phyloP scores from a whole-genome alignment of 2,329 filamentous ascomycete species.

The Lasiodiplodia sp. region DNA sequence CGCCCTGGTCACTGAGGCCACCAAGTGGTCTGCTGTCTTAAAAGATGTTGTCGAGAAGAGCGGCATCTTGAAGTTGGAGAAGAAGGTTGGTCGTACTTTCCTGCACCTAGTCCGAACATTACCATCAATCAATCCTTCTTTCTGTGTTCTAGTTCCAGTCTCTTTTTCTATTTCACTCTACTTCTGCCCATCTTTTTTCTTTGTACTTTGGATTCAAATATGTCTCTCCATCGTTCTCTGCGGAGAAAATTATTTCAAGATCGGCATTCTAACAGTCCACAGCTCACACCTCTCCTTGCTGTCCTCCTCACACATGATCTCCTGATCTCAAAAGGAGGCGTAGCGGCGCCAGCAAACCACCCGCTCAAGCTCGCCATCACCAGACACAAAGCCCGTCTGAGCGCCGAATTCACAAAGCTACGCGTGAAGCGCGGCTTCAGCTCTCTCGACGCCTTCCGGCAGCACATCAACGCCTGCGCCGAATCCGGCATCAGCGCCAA shows the following conservation, averaged over 20 bases:
- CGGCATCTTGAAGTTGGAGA: constrained; percentile 78
- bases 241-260: too few species aligned
- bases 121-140: neutral
- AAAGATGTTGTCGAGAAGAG: constrained; percentile 89
- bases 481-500: constrained; percentile 34
- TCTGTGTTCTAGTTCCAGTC: neutral
- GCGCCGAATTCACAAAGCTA: constrained; percentile 81
- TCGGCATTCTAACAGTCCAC: neutral
- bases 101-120: constrained; percentile 14
- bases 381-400: constrained; percentile 80
- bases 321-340: constrained; percentile 79
- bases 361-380: constrained; percentile 78
- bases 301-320: constrained; percentile 87
- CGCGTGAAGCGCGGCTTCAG: constrained; percentile 75
- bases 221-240: neutral
- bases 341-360: constrained; percentile 81
- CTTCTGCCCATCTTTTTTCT: neutral
- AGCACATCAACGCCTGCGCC: constrained; percentile 59
- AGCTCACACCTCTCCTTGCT: constrained; percentile 83
- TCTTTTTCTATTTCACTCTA: neutral
- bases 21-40: constrained; percentile 87
- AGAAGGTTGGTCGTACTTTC: constrained; percentile 68
- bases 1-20: constrained; percentile 83
- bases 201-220: neutral
- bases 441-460: constrained; percentile 71